Conservation (phyloP, 169 alveolate species). For the Ichthyophthirius multifiliis region DNA sequence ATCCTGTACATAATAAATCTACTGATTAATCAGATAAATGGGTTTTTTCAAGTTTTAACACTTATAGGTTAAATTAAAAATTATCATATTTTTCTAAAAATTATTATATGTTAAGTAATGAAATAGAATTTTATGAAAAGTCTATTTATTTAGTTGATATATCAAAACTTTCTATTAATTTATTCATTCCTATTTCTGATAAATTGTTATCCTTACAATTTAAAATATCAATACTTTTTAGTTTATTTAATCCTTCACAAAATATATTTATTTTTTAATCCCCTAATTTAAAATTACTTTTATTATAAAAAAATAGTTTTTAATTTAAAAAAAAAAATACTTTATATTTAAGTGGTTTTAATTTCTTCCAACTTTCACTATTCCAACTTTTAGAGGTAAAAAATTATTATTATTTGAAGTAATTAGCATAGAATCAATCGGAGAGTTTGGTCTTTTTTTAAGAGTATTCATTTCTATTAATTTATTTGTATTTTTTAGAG, state of each 20-base stretch:
- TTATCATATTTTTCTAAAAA: not conserved
- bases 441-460: not conserved
- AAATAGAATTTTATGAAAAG: not conserved
- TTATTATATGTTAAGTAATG: not conserved
- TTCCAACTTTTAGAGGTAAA: not conserved
- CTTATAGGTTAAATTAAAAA: not conserved
- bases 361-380: not conserved
- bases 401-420: not conserved
- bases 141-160: not conserved
- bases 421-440: not conserved
- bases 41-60: conserved; percentile 34
- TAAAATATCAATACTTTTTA: not conserved
- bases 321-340: not conserved
- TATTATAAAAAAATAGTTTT: not conserved
- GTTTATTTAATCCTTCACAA: not conserved
- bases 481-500: not conserved
- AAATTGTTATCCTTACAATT: not conserved
- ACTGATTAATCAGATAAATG: conserved; percentile 13
- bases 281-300: not conserved
- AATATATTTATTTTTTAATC: not conserved
- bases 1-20: conserved; percentile 17
- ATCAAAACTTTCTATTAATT: not conserved
- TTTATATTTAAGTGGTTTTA: not conserved
- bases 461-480: not conserved
- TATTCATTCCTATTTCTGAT: not conserved